A percentile compares a stretch with the other conserved stretches of the same genome.
These are phyloP conservation scores for Oxyria digyna DNA, from an alignment of 148 eudicot species.

Conservation along the genomic window DNA sequence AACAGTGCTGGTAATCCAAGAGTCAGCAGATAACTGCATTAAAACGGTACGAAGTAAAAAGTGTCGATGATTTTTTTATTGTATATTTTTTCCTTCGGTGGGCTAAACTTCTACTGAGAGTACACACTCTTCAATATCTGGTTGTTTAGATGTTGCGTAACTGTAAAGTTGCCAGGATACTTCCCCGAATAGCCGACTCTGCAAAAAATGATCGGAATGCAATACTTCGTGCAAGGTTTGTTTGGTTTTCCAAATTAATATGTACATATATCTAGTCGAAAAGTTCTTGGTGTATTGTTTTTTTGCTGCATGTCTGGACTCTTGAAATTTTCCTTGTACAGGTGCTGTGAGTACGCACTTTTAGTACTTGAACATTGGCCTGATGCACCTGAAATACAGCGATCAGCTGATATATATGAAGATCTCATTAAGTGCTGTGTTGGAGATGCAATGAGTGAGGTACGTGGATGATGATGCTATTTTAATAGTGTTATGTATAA, in stretches of 20 bases:
- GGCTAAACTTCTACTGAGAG: background rate
- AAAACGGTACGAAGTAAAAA: conserved; percentile 53
- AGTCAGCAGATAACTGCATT: conserved; percentile 98
- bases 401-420: conserved; percentile 93
- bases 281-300: background rate
- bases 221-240: conserved; percentile 81
- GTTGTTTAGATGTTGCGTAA: conserved; percentile 80
- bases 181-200: conserved; percentile 81
- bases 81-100: background rate
- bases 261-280: background rate
- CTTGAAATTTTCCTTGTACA: conserved; percentile 16
- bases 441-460: conserved; percentile 98
- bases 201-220: conserved; percentile 91
- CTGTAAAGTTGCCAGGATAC: conserved; percentile 88
- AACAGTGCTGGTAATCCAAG: conserved; percentile 98
- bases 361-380: conserved; percentile 89
- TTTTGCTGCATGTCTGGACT: background rate
- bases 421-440: conserved; percentile 91
- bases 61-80: background rate
- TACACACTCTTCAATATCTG: conserved; percentile 4
- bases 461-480: conserved; percentile 14
- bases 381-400: conserved; percentile 95
- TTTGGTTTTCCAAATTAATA: background rate
- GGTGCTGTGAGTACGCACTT: conserved; percentile 98
- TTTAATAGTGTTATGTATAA: background rate